A percentile compares a stretch with the other conserved stretches of the same genome.
Conservation (phyloP, 78 protist species). For the Dictyostelium discoideum region dicty_2.7 NC_007089.4:152001-152500, state of each 20-base stretch:
- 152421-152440: background rate
- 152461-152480: background rate
- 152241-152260: too few species aligned
- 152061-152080: background rate
- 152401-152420: background rate
- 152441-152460: background rate
- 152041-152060: conserved; percentile 22
- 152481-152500: background rate
- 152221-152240: background rate
- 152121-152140: background rate
- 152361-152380: background rate
- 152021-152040: conserved; percentile 12
- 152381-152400: background rate
- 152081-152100: background rate
- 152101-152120: background rate
- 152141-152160: conserved; percentile 15
- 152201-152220: background rate
- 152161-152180: conserved; percentile 1
- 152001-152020: background rate
- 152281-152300: background rate
- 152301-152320: background rate
- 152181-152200: background rate
- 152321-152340: background rate
- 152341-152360: background rate
- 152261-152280: too few species aligned